Percentiles rank a stretch among this genome's conserved stretches.
phyloP scores from a whole-genome alignment of 1,284 basidiomycete species.

The Cutaneotrichosporon curvatum region DNA sequence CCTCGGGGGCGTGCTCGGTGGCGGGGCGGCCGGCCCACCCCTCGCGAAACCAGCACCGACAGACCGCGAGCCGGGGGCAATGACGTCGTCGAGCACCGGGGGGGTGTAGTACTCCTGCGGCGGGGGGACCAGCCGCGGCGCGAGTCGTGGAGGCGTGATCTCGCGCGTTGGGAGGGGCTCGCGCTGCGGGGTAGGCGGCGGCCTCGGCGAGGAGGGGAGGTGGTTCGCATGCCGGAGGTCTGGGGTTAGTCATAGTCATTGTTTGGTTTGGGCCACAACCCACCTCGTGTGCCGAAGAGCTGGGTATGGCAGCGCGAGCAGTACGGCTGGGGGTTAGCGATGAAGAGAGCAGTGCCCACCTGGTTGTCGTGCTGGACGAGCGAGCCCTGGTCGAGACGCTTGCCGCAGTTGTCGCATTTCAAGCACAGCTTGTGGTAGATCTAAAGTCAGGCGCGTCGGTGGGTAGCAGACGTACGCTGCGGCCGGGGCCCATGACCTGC shows the following conservation, averaged over 20 bases:
- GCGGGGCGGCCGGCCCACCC: background rate
- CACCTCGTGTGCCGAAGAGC: slow-evolving; percentile 41
- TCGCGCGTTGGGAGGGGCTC: background rate
- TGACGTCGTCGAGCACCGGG: background rate
- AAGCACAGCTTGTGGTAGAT: slow-evolving; percentile 48
- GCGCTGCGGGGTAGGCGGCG: slow-evolving; percentile 3
- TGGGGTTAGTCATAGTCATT: slow-evolving; percentile 10
- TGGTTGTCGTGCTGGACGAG: slow-evolving; percentile 44
- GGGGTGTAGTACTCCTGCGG: slow-evolving; percentile 17
- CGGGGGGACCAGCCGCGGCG: slow-evolving; percentile 12
- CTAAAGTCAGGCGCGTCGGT: slow-evolving; percentile 23
- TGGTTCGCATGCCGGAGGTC: slow-evolving; percentile 38
- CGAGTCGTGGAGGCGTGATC: slow-evolving; percentile 5
- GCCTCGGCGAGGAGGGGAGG: slow-evolving; percentile 7
- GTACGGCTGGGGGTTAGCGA: slow-evolving; percentile 32
- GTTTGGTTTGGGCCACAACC: no score
- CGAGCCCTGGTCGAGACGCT: slow-evolving; percentile 42
- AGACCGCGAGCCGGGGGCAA: background rate
- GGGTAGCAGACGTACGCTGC: slow-evolving; percentile 15
- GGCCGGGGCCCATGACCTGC: slow-evolving; percentile 44
- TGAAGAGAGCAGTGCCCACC: no score
- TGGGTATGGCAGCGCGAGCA: slow-evolving; percentile 43
- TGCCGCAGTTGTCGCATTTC: slow-evolving; percentile 44
- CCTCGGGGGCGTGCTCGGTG: background rate
- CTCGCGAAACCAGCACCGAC: background rate